These are phyloP conservation scores for Thielaviopsis ethacetica DNA, from an alignment of 2,329 filamentous ascomycete species.

Conservation along the genomic window DNA sequence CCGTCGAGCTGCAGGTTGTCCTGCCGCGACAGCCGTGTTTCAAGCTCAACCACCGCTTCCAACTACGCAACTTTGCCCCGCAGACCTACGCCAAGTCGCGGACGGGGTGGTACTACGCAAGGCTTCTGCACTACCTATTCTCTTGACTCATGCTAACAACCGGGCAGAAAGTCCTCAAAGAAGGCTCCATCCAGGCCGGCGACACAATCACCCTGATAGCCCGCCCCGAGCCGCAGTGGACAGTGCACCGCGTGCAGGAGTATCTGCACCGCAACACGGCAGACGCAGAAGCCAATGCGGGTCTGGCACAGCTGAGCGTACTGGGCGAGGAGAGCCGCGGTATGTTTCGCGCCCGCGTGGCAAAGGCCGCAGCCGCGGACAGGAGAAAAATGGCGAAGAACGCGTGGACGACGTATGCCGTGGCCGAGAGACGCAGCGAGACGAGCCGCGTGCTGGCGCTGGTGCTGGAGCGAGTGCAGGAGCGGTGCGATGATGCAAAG, in stretches of 20 bases:
- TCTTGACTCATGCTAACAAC: neutral
- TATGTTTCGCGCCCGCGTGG: conserved; percentile 34
- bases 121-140: neutral
- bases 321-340: conserved; percentile 32
- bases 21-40: conserved; percentile 49
- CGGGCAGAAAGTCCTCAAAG: conserved; percentile 30
- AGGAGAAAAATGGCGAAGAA: conserved; percentile 16
- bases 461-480: conserved; percentile 29
- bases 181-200: conserved; percentile 37
- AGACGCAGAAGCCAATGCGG: conserved; percentile 33
- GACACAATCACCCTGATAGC: conserved; percentile 40
- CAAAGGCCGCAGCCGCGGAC: conserved; percentile 24
- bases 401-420: conserved; percentile 28
- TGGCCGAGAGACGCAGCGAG: conserved; percentile 33
- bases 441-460: conserved; percentile 35
- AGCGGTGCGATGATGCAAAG: too few species aligned
- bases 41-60: conserved; percentile 53
- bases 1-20: conserved; percentile 39
- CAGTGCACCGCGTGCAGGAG: conserved; percentile 45
- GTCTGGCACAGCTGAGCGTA: conserved; percentile 33
- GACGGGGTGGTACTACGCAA: conserved; percentile 46
- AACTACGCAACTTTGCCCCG: conserved; percentile 43
- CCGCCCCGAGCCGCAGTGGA: conserved; percentile 41
- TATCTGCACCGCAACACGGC: conserved; percentile 39
- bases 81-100: conserved; percentile 38